Base-by-base conservation (phyloP, 1,139 yeast genomes). In the Geotrichum cucujoidarum region DNA sequence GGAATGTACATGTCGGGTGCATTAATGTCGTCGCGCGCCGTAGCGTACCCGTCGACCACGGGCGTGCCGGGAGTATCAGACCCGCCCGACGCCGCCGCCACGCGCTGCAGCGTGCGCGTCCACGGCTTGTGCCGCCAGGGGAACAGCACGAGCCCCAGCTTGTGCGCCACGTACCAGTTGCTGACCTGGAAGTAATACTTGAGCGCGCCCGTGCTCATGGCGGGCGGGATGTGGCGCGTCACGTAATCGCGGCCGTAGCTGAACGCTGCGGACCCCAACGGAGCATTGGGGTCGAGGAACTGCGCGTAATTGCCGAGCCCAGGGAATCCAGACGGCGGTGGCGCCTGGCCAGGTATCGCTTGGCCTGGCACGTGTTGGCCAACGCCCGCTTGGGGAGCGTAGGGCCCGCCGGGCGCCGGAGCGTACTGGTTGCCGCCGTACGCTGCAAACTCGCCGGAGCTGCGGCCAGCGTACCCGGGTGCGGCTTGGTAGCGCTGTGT, bases 1-100 rank as follows among this genome's bases (percentile, higher is more conserved):
- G 99, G 99, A 49, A 94, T 87, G 66, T 94, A 94, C 73, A 92
- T 77, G 65, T 94, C 99, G 1, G 98, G 98, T 0, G 97, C 95
- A 63, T 94, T 94, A 53, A 85, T 74, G 64, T 94, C 98, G 54
- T 81, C 85, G 33, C 76, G 66, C 10, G 96, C 95, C 5, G 85
- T 80, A 1, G 87, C 83, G 63, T 74, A 87, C 16, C 74, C 68
- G 40, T 77, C 81, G 16, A 62, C 64, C n/a, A n/a, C n/a, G n/a
- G n/a, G n/a, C 5, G 65, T 62, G 18, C 66, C 66, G 2, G 65
- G 58, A 13, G 57, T 54, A 29, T 69, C 69, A 17, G 64, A 61
- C n/a, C n/a, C n/a, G n/a, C n/a, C n/a, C n/a, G n/a, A n/a, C n/a
- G n/a, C n/a, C n/a, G n/a, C n/a, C n/a, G n/a, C n/a, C n/a, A n/a